Evolutionary conservation across 1,284 basidiomycete genomes (phyloP).

Genomic region (Heterobasidion irregulare): DNA sequence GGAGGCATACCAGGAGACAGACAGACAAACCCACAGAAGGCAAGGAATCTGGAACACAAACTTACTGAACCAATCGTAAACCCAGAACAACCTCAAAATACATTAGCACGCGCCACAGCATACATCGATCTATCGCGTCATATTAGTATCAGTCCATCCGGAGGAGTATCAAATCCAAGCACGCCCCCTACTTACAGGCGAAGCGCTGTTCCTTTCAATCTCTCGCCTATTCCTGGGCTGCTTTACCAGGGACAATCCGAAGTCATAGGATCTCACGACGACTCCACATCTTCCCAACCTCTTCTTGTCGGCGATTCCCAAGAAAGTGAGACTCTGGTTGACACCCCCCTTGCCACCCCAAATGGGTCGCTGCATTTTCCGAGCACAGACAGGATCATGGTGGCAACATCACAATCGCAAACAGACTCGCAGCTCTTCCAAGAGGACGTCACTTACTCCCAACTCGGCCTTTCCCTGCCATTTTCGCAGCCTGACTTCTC

Average conservation of each 20-base stretch:
- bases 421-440: constrained; percentile 20
- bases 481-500: constrained; percentile 12
- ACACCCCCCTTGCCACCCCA: constrained; percentile 47
- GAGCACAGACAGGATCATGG: constrained; percentile 21
- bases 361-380: constrained; percentile 43
- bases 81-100: constrained; percentile 2
- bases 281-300: constrained; percentile 8
- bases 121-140: constrained; percentile 9
- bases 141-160: neutral
- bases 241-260: no score
- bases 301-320: constrained; percentile 27
- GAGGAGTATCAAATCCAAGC: neutral
- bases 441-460: constrained; percentile 26
- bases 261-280: neutral
- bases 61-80: constrained; percentile 17
- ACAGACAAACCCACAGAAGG: constrained; percentile 20
- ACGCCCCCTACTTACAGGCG: neutral
- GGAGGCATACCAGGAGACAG: neutral
- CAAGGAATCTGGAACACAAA: constrained; percentile 28
- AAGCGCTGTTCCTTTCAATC: neutral
- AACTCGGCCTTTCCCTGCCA: constrained; percentile 23
- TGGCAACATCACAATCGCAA: constrained; percentile 31
- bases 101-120: constrained; percentile 4
- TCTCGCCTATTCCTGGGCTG: no score
- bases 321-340: constrained; percentile 31